Evolutionary conservation across 257 asterid species (phyloP), one percentile per base, ranked within the genome.

Genomic region (Haberlea rhodopensis): DNA sequence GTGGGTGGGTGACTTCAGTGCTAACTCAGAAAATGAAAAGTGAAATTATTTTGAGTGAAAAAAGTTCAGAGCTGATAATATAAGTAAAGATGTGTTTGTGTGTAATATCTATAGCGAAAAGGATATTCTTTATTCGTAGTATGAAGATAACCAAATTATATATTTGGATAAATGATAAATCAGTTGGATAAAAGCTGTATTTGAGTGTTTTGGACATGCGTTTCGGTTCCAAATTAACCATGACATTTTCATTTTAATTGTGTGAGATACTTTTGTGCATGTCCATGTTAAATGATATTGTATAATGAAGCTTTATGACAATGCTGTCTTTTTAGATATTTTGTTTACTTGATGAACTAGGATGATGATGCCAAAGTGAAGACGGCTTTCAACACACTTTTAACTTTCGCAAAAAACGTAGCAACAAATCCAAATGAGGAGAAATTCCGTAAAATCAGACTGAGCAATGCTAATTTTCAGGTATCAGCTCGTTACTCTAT

Each of bases 381-480:
- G 90, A 81, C 85, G 0, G 97, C 99, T 52, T 94, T 94, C 81
- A 90, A 79, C 82, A 87, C 99, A 15, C 91, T 87, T 73, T 69
- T 94, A 59, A 94, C 96, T 56, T 94, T 75, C 19, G 97, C 88
- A 21, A 85, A 85, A 79, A 94, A 94, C 62, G 97, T 86, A 1
- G 97, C 99, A 15, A 84, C 90, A 16, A 94, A 86, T 79, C 97
- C 95, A 2, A 76, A 76, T 9, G 96, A 94, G 78, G 97, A 94
- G 83, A 94, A 94, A 71, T 94, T 76, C 66, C 95, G 97, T 59
- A 94, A 90, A 82, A 94, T 94, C 51, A 83, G 96, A 78, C 84
- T 90, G 67, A 84, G 79, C 63, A 94, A 94, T 82, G 84, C 95
- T 62, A 76, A 80, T 62, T 81, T 94, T 74, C 96, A 94, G 96